phyloP scores from a whole-genome alignment of 768 basidiomycete genomes.

The Termitomyces sp. region DNA sequence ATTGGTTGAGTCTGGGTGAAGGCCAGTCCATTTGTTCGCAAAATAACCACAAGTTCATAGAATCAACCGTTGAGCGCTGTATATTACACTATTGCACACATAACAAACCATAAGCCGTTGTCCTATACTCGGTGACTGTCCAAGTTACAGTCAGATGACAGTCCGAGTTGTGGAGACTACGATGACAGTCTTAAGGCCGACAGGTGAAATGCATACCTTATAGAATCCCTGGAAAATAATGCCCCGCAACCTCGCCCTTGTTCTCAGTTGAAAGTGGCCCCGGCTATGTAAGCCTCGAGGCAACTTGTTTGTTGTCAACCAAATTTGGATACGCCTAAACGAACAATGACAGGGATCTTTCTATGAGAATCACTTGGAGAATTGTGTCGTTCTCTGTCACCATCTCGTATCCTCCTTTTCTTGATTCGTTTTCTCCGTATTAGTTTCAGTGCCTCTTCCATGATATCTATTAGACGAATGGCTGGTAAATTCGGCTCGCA shows the following conservation, averaged over 20 bases:
- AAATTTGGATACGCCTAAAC: slow-evolving; percentile 8
- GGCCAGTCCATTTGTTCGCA: not conserved
- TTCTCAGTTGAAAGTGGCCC: slow-evolving; percentile 20
- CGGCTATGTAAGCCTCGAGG: slow-evolving; percentile 11
- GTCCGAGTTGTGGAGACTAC: not conserved
- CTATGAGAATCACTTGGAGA: slow-evolving; percentile 13
- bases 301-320: slow-evolving; percentile 10
- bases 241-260: slow-evolving; percentile 17
- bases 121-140: no score
- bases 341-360: slow-evolving; percentile 23
- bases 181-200: not conserved
- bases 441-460: slow-evolving; percentile 3
- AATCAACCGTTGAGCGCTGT: not conserved
- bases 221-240: not conserved
- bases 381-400: not conserved
- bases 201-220: slow-evolving; percentile 1
- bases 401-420: slow-evolving; percentile 10
- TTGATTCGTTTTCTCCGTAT: slow-evolving; percentile 6
- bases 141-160: no score
- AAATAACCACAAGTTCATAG: not conserved
- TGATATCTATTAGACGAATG: slow-evolving; percentile 43
- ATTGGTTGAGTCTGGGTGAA: not conserved
- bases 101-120: not conserved
- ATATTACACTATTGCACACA: not conserved
- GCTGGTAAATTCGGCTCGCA: slow-evolving; percentile 42